These are phyloP conservation scores for Paracamarosporium sp. DNA, from an alignment of 2,329 filamentous ascomycete species.

Conservation along the genomic window DNA sequence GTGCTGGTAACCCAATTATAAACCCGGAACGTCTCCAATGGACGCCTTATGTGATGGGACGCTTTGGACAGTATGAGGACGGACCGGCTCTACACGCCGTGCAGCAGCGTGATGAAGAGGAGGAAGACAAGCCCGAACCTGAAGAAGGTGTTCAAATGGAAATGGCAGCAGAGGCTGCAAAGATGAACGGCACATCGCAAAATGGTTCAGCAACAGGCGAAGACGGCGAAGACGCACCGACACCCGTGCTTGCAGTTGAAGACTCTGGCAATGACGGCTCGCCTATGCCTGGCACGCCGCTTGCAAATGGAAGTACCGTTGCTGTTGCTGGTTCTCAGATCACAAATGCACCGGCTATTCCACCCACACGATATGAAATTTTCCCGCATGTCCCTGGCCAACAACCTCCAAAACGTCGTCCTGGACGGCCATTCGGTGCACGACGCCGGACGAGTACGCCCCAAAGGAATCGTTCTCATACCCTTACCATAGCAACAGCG, in stretches of 20 bases:
- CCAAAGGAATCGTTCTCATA: slow-evolving; percentile 33
- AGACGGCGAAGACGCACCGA: slow-evolving; percentile 18
- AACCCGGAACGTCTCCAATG: slow-evolving; percentile 83
- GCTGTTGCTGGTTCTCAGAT: slow-evolving; percentile 38
- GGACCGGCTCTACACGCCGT: slow-evolving; percentile 83
- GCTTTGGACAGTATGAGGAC: slow-evolving; percentile 82
- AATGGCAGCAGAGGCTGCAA: slow-evolving; percentile 20
- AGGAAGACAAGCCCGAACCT: slow-evolving; percentile 48
- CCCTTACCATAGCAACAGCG: slow-evolving; percentile 38
- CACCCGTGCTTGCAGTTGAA: slow-evolving; percentile 31
- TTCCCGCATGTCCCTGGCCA: slow-evolving; percentile 71
- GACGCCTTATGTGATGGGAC: slow-evolving; percentile 97
- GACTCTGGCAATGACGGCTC: slow-evolving; percentile 39
- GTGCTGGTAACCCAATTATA: slow-evolving; percentile 85
- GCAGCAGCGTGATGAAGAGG: slow-evolving; percentile 80
- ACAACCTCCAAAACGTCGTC: slow-evolving; percentile 40
- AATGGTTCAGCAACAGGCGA: slow-evolving; percentile 18
- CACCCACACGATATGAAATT: slow-evolving; percentile 76
- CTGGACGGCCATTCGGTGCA: slow-evolving; percentile 46
- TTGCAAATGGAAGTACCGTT: slow-evolving; percentile 38
- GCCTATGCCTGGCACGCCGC: slow-evolving; percentile 38
- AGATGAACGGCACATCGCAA: slow-evolving; percentile 29
- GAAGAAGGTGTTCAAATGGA: slow-evolving; percentile 54
- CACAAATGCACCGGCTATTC: slow-evolving; percentile 58
- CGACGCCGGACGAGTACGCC: slow-evolving; percentile 46